Conservation (phyloP, 2,329 filamentous ascomycete genomes). For the Tolypocladium sp. region DNA sequence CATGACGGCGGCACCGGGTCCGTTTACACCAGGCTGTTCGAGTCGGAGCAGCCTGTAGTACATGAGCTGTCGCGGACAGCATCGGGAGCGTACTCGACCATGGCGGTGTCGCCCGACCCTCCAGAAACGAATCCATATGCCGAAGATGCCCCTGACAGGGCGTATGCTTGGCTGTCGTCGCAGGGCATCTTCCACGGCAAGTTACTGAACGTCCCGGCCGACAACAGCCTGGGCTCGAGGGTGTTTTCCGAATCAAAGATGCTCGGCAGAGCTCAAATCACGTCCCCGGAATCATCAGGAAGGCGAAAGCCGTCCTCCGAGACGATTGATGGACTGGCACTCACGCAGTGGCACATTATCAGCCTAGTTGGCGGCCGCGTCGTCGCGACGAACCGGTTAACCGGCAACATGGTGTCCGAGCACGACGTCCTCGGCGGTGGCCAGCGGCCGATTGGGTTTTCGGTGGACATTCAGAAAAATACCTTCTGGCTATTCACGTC, state of each 20-base stretch:
- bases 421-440: slow-evolving; percentile 75
- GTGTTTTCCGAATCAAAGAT: slow-evolving; percentile 75
- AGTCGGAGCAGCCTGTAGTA: slow-evolving; percentile 69
- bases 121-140: slow-evolving; percentile 47
- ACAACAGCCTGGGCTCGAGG: slow-evolving; percentile 57
- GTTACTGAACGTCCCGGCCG: slow-evolving; percentile 52
- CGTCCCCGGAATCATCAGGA: slow-evolving; percentile 54
- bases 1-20: slow-evolving; percentile 69
- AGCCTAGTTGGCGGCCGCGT: slow-evolving; percentile 74
- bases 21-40: slow-evolving; percentile 81
- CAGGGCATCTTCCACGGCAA: slow-evolving; percentile 86
- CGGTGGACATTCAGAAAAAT: slow-evolving; percentile 86
- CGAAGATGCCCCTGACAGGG: slow-evolving; percentile 56
- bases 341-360: slow-evolving; percentile 92
- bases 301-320: slow-evolving; percentile 61
- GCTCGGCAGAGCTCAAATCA: slow-evolving; percentile 64
- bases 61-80: slow-evolving; percentile 59
- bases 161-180: slow-evolving; percentile 84
- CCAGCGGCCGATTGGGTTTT: slow-evolving; percentile 72
- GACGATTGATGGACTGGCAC: slow-evolving; percentile 65
- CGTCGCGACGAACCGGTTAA: slow-evolving; percentile 78
- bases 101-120: slow-evolving; percentile 70
- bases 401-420: slow-evolving; percentile 78
- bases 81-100: slow-evolving; percentile 47
- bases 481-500: slow-evolving; percentile 95